phyloP scores from a whole-genome alignment of 2,329 filamentous ascomycete genomes.

The Xylogone sp. region DNA sequence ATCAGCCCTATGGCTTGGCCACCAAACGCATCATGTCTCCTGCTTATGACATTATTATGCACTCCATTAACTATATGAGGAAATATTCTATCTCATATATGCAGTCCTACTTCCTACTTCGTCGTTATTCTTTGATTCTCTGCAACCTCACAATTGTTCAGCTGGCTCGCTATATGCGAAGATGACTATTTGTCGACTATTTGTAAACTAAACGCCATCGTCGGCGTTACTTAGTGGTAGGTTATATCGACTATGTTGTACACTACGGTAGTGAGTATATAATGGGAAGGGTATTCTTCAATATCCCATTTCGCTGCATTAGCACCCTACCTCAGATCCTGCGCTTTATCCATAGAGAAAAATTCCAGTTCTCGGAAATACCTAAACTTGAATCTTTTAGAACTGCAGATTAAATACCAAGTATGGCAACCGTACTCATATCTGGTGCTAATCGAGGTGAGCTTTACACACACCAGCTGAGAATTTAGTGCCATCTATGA shows the following conservation, averaged over 20 bases:
- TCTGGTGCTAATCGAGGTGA: constrained; percentile 16
- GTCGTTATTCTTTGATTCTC: background rate
- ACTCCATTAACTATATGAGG: background rate
- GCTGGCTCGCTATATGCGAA: no score
- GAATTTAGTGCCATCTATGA: background rate
- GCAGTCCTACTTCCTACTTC: background rate
- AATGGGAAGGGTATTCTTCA: background rate
- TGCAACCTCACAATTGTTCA: no score
- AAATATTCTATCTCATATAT: background rate
- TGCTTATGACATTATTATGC: background rate
- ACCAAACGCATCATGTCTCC: no score
- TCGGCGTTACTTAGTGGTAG: no score
- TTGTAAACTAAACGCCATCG: no score
- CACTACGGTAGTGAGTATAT: no score
- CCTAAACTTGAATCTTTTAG: background rate
- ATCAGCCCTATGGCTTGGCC: no score
- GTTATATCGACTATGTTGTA: no score
- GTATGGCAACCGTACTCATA: constrained; percentile 8
- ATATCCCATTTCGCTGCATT: background rate
- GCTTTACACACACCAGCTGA: background rate
- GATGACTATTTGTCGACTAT: no score
- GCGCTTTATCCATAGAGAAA: no score
- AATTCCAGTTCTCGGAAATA: background rate
- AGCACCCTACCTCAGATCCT: no score
- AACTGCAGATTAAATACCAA: background rate